Base-by-base conservation (phyloP, 1,284 basidiomycete genomes). In the Trichosporon sp. region DNA sequence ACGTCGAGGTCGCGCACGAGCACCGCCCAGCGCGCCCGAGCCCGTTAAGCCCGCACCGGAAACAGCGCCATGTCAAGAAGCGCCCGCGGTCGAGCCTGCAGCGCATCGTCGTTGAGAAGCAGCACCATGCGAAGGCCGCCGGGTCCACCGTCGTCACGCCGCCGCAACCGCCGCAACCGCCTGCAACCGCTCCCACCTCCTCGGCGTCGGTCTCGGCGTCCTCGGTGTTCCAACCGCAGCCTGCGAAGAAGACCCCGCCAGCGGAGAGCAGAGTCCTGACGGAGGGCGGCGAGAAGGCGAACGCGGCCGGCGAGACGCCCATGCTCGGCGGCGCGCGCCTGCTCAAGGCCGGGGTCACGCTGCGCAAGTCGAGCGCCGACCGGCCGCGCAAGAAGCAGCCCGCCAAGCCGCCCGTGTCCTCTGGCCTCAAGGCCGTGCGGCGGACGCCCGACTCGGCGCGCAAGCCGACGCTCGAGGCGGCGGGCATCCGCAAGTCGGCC, bases 71-170 rank as follows among this genome's bases (percentile, higher is more conserved):
- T n/a, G 56, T 32, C 3, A 60, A 31, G 56, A 60, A 38, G 13
- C 31, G 21, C 86, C 87, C 4, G 71, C 60, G 6, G 65, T 60
- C 25, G 38, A 64, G 35, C 38, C 35, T 18, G 62, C 42, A 29
- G 27, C 73, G 81, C n/a, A 68, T 81, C 21, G 81, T 82, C 2
- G 67, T 82, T 25, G 80, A 82, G 58, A 67, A 69, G 1, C 64
- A 65, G 62, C 62, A 66, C 44, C 66, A 66, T 25, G 56, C 56
- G 1, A 60, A 32, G 31, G 47, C 47, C 1, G n/a, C 18, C 21
- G n/a, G 15, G 23, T 21, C 47, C 23, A n/a, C 9, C 3, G 18
- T 51, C 23, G 23, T 9, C 21, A 15, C n/a, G 2, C 11, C 7
- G 7, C 12, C n/a, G 21, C 21, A 5, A n/a, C n/a, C n/a, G 5